Evolutionary conservation across 1,284 basidiomycete genomes (phyloP).

Genomic region (Leccinum cinnamomeum): DNA sequence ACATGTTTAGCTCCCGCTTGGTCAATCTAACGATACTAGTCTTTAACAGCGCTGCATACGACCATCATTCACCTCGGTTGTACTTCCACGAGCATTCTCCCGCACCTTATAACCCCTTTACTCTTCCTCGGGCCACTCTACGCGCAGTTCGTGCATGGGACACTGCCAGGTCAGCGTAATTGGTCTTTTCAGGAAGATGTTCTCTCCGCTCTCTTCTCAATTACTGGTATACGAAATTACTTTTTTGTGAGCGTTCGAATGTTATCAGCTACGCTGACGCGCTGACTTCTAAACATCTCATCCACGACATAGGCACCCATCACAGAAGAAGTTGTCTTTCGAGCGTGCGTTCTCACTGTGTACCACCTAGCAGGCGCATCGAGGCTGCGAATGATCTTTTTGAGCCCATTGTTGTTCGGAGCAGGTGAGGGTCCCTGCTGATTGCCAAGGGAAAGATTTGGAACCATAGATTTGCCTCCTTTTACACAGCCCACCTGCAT

Average conservation of each 20-base stretch:
- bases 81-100: conserved; percentile 35
- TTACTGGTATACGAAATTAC: conserved; percentile 75
- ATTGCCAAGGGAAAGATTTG: neutral
- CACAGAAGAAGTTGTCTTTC: conserved; percentile 92
- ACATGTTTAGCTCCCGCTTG: neutral
- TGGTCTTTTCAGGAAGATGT: conserved; percentile 50
- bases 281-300: conserved; percentile 3
- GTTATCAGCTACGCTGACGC: neutral
- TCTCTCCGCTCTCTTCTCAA: conserved; percentile 44
- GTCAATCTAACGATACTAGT: conserved; percentile 18
- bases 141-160: conserved; percentile 51
- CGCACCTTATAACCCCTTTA: conserved; percentile 71
- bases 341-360: conserved; percentile 78
- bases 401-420: conserved; percentile 87
- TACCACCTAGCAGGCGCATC: conserved; percentile 70
- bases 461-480: conserved; percentile 13
- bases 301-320: conserved; percentile 66
- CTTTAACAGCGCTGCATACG: conserved; percentile 14
- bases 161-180: conserved; percentile 62
- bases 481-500: conserved; percentile 78
- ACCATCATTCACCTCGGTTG: conserved; percentile 28
- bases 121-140: conserved; percentile 88
- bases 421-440: conserved; percentile 53
- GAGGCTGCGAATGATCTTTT: conserved; percentile 64
- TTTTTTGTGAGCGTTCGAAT: conserved; percentile 56